phyloP scores from a whole-genome alignment of 2,329 filamentous ascomycete genomes.

The Pyricularia pennisetigena region DNA sequence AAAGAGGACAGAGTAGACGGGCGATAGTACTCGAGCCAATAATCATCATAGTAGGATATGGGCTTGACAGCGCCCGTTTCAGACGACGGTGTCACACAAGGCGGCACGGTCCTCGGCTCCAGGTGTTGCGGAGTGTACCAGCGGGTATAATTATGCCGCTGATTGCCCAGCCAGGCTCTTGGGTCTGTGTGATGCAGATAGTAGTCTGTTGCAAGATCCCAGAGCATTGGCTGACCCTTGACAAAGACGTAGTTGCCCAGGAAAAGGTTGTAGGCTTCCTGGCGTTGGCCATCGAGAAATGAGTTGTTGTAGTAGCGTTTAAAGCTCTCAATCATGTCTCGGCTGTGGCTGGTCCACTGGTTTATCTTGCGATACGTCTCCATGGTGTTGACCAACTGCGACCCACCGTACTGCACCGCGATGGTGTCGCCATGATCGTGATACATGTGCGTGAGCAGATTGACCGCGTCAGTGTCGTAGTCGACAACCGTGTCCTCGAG shows the following conservation, averaged over 20 bases:
- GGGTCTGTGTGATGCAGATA: constrained; percentile 90
- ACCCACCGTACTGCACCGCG: constrained; percentile 93
- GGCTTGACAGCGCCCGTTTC: constrained; percentile 20
- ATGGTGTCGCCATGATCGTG: constrained; percentile 97
- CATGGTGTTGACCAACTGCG: constrained; percentile 97
- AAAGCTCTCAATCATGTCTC: constrained; percentile 98
- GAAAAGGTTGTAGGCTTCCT: constrained; percentile 97
- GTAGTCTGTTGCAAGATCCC: constrained; percentile 92
- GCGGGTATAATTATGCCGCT: constrained; percentile 60
- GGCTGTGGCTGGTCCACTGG: constrained; percentile 93
- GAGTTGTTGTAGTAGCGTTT: constrained; percentile 98
- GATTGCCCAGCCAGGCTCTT: constrained; percentile 52
- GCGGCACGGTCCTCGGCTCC: constrained; percentile 49
- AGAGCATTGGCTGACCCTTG: constrained; percentile 86
- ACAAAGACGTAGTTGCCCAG: constrained; percentile 89
- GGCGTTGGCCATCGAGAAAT: constrained; percentile 92
- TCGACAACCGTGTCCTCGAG: constrained; percentile 67
- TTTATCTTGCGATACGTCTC: constrained; percentile 98
- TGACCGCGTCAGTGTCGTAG: constrained; percentile 92
- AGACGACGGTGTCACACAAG: constrained; percentile 36
- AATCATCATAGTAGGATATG: constrained; percentile 70
- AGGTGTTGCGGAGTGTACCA: constrained; percentile 79
- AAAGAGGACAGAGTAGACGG: constrained; percentile 82
- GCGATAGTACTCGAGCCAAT: constrained; percentile 95
- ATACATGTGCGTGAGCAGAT: constrained; percentile 96